Percentiles rank a stretch among this genome's conserved stretches.
phyloP scores from a whole-genome alignment of 2,329 filamentous ascomycete genomes.

The Xylaria sp. region DNA sequence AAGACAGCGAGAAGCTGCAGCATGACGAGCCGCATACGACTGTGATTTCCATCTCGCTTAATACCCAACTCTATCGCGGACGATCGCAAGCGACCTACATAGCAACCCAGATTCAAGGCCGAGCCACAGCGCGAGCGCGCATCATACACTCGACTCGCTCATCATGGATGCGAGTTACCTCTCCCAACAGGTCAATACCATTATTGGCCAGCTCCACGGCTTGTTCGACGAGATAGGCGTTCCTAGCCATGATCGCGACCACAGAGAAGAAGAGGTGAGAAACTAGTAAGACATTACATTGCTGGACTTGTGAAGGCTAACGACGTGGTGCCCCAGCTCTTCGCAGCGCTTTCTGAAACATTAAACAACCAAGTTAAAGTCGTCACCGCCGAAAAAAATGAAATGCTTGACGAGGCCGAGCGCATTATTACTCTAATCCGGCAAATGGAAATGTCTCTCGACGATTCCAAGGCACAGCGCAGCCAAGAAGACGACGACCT shows the following conservation, averaged over 20 bases:
- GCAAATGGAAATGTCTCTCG: constrained; percentile 92
- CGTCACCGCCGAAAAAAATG: constrained; percentile 88
- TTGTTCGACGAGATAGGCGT: constrained; percentile 98
- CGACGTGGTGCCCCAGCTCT: constrained; percentile 70
- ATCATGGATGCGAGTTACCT: constrained; percentile 91
- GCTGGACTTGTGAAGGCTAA: constrained; percentile 34
- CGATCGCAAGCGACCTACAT: constrained; percentile 8
- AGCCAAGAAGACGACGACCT: constrained; percentile 74
- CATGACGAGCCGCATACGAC: constrained; percentile 33
- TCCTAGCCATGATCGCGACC: constrained; percentile 90
- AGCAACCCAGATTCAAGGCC: constrained; percentile 12
- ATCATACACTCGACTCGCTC: constrained; percentile 13
- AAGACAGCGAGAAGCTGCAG: constrained; percentile 20
- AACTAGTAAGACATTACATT: constrained; percentile 28
- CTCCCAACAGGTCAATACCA: constrained; percentile 93
- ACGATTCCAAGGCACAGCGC: constrained; percentile 75
- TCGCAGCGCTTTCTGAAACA: constrained; percentile 89
- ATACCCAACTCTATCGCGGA: constrained; percentile 7
- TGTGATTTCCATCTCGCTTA: constrained; percentile 21
- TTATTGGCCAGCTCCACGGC: constrained; percentile 91
- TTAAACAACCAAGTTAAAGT: constrained; percentile 88
- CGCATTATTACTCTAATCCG: constrained; percentile 85
- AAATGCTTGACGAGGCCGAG: constrained; percentile 89
- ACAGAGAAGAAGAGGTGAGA: constrained; percentile 86
- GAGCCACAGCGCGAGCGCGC: constrained; percentile 21